These are phyloP conservation scores for Leccinum cinnamomeum DNA, from an alignment of 1,284 basidiomycete genomes.

Conservation along the genomic window DNA sequence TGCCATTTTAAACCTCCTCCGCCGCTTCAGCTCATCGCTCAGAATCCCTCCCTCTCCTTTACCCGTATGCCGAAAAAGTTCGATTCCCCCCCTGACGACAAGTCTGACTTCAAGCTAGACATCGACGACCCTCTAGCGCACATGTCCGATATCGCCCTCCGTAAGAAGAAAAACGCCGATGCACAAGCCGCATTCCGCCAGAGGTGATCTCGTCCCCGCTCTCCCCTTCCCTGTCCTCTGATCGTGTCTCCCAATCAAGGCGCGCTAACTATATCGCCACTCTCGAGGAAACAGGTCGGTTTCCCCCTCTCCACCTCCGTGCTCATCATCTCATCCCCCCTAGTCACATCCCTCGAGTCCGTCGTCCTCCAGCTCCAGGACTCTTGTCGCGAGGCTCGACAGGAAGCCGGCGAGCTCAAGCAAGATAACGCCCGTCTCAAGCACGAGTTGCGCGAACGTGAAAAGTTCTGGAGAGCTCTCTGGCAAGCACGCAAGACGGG, in stretches of 20 bases:
- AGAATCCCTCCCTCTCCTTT: conserved; percentile 19
- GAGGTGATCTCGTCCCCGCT: conserved; percentile 25
- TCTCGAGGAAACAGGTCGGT: conserved; percentile 80
- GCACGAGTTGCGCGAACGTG: conserved; percentile 65
- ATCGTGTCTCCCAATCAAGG: conserved; percentile 50
- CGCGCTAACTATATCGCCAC: conserved; percentile 83
- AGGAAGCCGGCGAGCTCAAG: conserved; percentile 56
- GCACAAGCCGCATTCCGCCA: conserved; percentile 56
- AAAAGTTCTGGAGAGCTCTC: conserved; percentile 67
- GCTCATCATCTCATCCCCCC: conserved; percentile 16
- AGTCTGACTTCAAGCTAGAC: conserved; percentile 40
- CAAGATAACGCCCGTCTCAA: conserved; percentile 64
- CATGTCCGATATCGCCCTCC: conserved; percentile 61
- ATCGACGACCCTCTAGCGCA: conserved; percentile 36
- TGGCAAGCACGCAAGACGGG: conserved; percentile 59
- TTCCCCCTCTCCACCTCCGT: conserved; percentile 18
- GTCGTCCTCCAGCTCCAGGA: conserved; percentile 81
- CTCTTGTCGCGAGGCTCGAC: conserved; percentile 66
- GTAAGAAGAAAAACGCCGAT: conserved; percentile 85
- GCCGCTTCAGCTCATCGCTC: conserved; percentile 20
- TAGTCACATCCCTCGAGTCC: conserved; percentile 73
- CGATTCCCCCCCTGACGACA: conserved; percentile 38
- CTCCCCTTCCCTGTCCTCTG: conserved; percentile 15
- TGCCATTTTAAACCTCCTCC: conserved; percentile 49
- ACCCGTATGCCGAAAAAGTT: conserved; percentile 47